Percentiles rank a stretch among this genome's conserved stretches.
Evolutionary conservation across 2,329 filamentous ascomycete genomes (phyloP).

Genomic region (Cucurbitaria berberidis): DNA sequence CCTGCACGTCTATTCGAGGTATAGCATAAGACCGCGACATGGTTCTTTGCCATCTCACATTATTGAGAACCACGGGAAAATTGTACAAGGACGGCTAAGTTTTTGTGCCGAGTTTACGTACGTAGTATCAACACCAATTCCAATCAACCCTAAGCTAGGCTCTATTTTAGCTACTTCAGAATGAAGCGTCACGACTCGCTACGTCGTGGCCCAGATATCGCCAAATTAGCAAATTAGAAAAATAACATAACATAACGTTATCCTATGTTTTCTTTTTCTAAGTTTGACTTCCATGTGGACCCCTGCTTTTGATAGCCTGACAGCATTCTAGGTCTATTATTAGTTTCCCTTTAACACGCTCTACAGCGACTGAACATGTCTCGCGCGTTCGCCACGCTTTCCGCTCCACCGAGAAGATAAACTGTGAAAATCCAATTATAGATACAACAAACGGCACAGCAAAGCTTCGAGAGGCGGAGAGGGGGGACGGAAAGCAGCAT

Average conservation of each 20-base stretch:
- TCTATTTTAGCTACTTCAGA: not conserved
- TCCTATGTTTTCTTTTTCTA: no score
- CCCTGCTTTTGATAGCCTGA: no score
- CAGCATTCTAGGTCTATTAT: no score
- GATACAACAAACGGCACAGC: conserved; percentile 9
- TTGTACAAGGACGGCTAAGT: not conserved
- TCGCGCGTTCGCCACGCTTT: conserved; percentile 15
- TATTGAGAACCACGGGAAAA: not conserved
- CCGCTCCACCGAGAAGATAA: conserved; percentile 17
- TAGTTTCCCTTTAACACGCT: not conserved
- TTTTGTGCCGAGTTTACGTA: not conserved
- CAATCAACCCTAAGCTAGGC: not conserved
- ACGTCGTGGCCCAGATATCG: no score
- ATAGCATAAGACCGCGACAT: not conserved
- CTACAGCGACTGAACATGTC: not conserved
- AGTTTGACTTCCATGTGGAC: no score
- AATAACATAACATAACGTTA: no score
- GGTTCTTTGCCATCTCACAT: not conserved
- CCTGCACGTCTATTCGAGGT: not conserved
- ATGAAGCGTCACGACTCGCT: conserved; percentile 10
- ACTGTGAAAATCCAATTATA: conserved; percentile 10
- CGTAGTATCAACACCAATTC: not conserved
- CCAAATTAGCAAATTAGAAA: no score
- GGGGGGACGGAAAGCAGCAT: conserved; percentile 11
- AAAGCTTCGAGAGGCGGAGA: conserved; percentile 11